Percentiles rank a stretch among this genome's conserved stretches.
Evolutionary conservation across 2,329 filamentous ascomycete species (phyloP).

Genomic region (Stagonosporopsis rhizophila): DNA sequence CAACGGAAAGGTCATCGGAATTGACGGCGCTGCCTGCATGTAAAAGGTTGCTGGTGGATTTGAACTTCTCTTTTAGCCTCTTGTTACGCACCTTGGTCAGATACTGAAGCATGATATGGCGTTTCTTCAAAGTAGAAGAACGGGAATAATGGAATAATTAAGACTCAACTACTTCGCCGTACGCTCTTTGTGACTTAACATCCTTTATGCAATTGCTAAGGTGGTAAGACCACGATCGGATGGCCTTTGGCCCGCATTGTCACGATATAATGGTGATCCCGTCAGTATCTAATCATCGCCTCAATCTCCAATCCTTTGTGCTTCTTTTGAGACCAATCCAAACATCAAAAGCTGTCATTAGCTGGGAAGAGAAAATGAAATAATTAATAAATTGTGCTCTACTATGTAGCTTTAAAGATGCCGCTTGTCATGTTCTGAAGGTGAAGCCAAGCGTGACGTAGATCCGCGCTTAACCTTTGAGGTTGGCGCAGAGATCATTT

Average conservation of each 20-base stretch:
- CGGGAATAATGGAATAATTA: slow-evolving; percentile 14
- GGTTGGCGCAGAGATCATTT: not conserved
- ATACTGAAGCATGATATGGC: slow-evolving; percentile 26
- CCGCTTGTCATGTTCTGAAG: too few species aligned
- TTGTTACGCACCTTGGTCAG: slow-evolving; percentile 18
- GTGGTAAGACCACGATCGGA: not conserved
- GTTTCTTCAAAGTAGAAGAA: slow-evolving; percentile 23
- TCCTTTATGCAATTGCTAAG: not conserved
- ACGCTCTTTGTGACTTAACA: not conserved
- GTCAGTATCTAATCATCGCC: too few species aligned
- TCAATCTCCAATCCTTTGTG: too few species aligned
- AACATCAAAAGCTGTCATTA: too few species aligned
- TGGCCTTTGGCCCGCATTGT: too few species aligned
- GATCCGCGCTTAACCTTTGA: not conserved
- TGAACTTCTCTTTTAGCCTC: slow-evolving; percentile 18
- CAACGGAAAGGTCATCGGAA: slow-evolving; percentile 62
- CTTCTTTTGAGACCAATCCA: too few species aligned
- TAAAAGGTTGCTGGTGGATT: slow-evolving; percentile 29
- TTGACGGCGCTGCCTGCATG: slow-evolving; percentile 54
- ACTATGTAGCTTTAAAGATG: not conserved
- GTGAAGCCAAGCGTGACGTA: not conserved
- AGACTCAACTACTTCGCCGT: not conserved
- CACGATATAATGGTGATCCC: too few species aligned
- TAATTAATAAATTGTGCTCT: not conserved
- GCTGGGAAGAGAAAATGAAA: too few species aligned